Conservation (phyloP, 1,284 basidiomycete species). For the Lignosus rhinocerotis region DNA sequence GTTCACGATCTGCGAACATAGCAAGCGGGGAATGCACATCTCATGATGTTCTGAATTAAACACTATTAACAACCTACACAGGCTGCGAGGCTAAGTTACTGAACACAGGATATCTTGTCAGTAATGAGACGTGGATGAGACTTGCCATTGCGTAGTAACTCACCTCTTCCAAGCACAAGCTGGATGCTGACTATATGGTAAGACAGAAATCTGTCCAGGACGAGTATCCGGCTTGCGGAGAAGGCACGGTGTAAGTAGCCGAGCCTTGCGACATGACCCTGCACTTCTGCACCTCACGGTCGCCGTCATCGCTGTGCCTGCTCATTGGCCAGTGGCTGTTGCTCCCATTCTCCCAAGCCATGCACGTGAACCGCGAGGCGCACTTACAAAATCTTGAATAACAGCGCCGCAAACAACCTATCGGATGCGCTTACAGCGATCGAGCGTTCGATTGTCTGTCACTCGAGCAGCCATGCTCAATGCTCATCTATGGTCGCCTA, state of each 20-base stretch:
- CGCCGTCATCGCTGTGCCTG: background rate
- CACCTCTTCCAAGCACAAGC: background rate
- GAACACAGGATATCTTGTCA: too few relatives aligned
- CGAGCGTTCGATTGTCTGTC: background rate
- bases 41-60: background rate
- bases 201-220: background rate
- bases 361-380: background rate
- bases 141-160: background rate
- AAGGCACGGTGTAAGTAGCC: background rate
- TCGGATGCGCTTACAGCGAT: background rate
- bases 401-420: background rate
- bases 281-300: background rate
- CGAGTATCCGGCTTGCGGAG: background rate
- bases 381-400: slow-evolving; percentile 1
- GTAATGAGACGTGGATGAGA: background rate
- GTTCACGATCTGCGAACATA: background rate
- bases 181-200: background rate
- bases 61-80: too few relatives aligned
- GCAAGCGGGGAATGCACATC: background rate
- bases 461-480: background rate
- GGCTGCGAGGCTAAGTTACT: too few relatives aligned
- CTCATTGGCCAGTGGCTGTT: background rate
- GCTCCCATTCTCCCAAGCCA: background rate
- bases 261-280: background rate
- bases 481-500: background rate